A percentile compares a stretch with the other conserved stretches of the same genome.
Evolutionary conservation across 306 rosid genomes (phyloP).

Genomic region (Medicago lupulina): DNA sequence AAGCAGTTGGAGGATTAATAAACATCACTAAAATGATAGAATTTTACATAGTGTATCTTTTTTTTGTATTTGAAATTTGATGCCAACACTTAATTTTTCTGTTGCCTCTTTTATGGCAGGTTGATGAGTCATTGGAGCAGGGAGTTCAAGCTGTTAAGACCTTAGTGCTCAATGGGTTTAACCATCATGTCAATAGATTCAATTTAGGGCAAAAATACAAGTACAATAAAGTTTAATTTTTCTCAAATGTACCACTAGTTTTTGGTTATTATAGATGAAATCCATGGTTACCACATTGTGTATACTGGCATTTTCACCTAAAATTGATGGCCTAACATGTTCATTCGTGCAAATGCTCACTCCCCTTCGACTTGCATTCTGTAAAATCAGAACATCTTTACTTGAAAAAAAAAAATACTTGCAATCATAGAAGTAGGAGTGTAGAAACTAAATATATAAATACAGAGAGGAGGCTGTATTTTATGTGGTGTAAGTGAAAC

Average conservation of each 20-base stretch:
- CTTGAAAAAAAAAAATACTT: too few species aligned
- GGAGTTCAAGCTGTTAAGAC: slow-evolving; percentile 80
- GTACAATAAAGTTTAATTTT: slow-evolving; percentile 70
- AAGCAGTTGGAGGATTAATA: slow-evolving; percentile 4
- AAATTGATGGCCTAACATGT: not conserved
- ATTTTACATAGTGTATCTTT: not conserved
- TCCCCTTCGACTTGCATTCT: too few species aligned
- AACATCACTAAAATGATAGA: not conserved
- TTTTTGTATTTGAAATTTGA: slow-evolving; percentile 3
- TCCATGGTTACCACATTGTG: slow-evolving; percentile 22
- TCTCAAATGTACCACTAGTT: slow-evolving; percentile 21
- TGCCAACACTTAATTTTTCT: not conserved
- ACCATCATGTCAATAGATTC: slow-evolving; percentile 65
- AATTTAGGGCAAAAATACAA: slow-evolving; percentile 88
- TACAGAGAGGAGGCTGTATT: too few species aligned
- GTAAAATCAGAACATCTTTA: too few species aligned
- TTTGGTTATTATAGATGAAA: slow-evolving; percentile 25
- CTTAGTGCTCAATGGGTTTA: slow-evolving; percentile 68
- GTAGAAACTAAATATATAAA: too few species aligned
- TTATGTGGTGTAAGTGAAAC: too few species aligned
- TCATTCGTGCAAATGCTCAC: slow-evolving; percentile 8
- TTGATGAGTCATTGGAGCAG: slow-evolving; percentile 73
- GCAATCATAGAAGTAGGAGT: too few species aligned
- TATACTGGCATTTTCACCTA: not conserved
- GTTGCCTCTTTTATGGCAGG: slow-evolving; percentile 48